Conservation (phyloP, 129 eudicot genomes). For the Solidago caesia region DNA sequence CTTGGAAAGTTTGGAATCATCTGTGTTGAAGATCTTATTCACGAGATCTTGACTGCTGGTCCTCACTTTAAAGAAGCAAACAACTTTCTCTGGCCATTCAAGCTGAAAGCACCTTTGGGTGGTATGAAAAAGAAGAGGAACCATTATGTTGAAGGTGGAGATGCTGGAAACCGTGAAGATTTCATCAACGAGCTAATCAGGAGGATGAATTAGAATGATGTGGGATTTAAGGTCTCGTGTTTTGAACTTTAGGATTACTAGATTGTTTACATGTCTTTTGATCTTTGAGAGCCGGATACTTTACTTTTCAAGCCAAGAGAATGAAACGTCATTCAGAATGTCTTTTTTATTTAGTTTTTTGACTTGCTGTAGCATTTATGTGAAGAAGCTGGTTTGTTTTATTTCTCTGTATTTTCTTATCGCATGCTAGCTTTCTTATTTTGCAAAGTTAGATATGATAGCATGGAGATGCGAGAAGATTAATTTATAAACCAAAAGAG, state of each 20-base stretch:
- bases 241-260: conserved; percentile 28
- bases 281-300: conserved; percentile 25
- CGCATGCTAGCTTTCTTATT: background rate
- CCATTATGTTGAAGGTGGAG: conserved; percentile 90
- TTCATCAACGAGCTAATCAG: conserved; percentile 78
- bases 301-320: conserved; percentile 25
- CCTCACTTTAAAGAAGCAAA: conserved; percentile 89
- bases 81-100: conserved; percentile 87
- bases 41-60: conserved; percentile 85
- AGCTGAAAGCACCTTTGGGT: conserved; percentile 77
- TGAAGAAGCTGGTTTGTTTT: background rate
- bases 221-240: conserved; percentile 13
- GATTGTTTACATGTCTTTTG: conserved; percentile 27
- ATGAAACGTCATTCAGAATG: conserved; percentile 19
- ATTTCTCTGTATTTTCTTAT: background rate
- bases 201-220: conserved; percentile 67
- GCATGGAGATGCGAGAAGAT: background rate
- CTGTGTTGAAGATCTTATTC: conserved; percentile 78
- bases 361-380: background rate
- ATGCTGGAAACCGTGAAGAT: conserved; percentile 85
- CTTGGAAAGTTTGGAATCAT: conserved; percentile 75
- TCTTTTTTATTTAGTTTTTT: conserved; percentile 14
- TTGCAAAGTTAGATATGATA: background rate
- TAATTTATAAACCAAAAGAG: background rate
- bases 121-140: conserved; percentile 80